Base-by-base conservation (phyloP, 2,329 filamentous ascomycete genomes). In the Colletotrichum tofieldiae region DNA sequence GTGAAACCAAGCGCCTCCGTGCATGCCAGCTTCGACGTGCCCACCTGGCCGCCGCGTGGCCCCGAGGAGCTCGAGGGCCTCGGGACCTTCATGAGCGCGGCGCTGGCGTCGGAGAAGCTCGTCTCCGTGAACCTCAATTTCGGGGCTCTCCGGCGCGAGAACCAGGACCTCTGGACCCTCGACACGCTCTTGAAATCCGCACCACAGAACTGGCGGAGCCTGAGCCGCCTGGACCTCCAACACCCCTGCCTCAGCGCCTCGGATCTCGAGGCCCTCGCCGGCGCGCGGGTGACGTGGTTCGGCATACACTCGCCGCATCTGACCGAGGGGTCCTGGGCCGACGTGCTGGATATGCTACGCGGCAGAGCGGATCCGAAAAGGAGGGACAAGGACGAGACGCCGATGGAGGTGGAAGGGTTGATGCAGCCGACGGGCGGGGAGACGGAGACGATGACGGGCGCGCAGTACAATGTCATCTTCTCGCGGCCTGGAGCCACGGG, bases 91-190 rank as follows among this genome's bases (percentile, higher is more conserved):
- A n/a, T 37, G 54, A 41, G 54, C 54, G 54, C 54, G 12, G 54
- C 54, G 35, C 54, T 56, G 11, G 54, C 54, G 9, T 56, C 54
- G 6, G 35, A 39, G 35, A n/a, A 5, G n/a, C 54, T 58, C n/a
- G 35, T 39, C 35, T n/a, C 16, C 7, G 35, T 23, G 3, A 23
- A 5, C 14, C 54, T 58, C 54, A 35, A 58, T 32, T 58, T 58
- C 54, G 35, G 12, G 12, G 54, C 35, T 1, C 35, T 58, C 35
- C 54, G 54, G 20, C 54, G 54, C 35, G 54, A 58, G 35, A 58
- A 41, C 54, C 54, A 58, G 54, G 54, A 58, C 35, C 35, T 58
- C 35, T 58, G 54, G 54, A 12, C 54, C 35, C 35, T 58, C 35
- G n/a, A 7, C 14, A 11, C 54, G n/a, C n/a, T 58, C 12, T n/a